Conservation (phyloP, 148 eudicot species). For the Rhododendron simsii region DNA sequence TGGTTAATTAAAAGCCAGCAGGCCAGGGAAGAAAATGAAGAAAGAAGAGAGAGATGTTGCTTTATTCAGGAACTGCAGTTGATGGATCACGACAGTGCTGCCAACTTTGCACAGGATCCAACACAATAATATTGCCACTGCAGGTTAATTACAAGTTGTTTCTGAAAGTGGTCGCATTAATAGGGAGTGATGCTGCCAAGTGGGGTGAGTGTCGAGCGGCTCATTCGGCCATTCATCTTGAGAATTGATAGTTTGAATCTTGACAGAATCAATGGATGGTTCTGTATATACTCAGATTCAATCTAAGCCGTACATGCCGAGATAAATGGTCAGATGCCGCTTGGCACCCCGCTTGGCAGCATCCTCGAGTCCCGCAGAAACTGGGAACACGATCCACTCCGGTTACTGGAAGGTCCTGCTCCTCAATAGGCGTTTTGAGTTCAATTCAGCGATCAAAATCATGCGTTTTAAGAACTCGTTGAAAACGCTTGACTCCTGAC, state of each 20-base stretch:
- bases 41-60: background rate
- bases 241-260: no score
- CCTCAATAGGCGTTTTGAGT: background rate
- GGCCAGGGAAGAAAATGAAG: background rate
- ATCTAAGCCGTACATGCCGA: accelerated
- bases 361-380: no score
- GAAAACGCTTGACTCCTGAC: background rate
- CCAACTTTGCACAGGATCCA: conserved; percentile 29
- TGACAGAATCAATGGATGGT: no score
- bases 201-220: no score
- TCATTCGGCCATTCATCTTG: no score
- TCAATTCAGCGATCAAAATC: background rate
- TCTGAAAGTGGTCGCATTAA: no score
- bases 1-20: background rate
- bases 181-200: no score
- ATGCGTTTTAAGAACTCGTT: background rate
- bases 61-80: background rate
- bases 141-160: background rate
- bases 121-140: background rate
- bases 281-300: no score
- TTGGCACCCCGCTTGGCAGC: no score
- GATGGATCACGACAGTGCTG: background rate
- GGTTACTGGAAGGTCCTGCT: background rate
- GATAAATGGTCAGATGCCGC: no score
- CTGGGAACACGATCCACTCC: background rate